Percentiles rank a stretch among this genome's conserved stretches.
These are phyloP conservation scores for Sarcomyxa edulis DNA, from an alignment of 768 basidiomycete genomes.

Conservation along the genomic window DNA sequence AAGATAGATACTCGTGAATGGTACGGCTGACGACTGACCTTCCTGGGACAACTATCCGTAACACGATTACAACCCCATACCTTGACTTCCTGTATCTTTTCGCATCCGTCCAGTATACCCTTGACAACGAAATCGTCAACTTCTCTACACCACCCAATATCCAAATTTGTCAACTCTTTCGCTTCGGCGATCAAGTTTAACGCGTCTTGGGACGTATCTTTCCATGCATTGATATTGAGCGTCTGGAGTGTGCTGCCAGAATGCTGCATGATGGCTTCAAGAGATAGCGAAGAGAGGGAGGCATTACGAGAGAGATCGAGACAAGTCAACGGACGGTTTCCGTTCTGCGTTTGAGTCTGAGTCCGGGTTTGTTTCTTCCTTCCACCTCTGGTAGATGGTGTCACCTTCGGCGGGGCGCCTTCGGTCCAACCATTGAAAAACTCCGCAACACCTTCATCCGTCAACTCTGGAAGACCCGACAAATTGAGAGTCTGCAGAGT, in stretches of 20 bases:
- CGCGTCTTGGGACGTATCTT: conserved; percentile 46
- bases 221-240: conserved; percentile 78
- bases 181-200: conserved; percentile 29
- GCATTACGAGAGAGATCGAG: conserved; percentile 66
- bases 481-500: conserved; percentile 50
- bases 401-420: not conserved
- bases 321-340: conserved; percentile 40
- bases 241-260: conserved; percentile 52
- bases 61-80: conserved; percentile 53
- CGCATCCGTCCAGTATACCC: conserved; percentile 49
- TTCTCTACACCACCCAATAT: conserved; percentile 82
- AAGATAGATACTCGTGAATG: not conserved
- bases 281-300: conserved; percentile 43
- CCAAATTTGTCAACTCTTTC: conserved; percentile 48
- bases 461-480: conserved; percentile 52
- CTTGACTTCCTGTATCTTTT: conserved; percentile 37
- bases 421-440: conserved; percentile 61
- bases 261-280: conserved; percentile 61
- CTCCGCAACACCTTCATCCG: conserved; percentile 60
- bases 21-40: conserved; percentile 22
- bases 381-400: not conserved
- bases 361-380: not conserved
- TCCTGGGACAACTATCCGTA: conserved; percentile 31
- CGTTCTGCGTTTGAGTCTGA: conserved; percentile 5
- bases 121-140: conserved; percentile 82